Conservation (phyloP, 2,329 filamentous ascomycete genomes). For the Myriosclerotinia curreyana region DNA sequence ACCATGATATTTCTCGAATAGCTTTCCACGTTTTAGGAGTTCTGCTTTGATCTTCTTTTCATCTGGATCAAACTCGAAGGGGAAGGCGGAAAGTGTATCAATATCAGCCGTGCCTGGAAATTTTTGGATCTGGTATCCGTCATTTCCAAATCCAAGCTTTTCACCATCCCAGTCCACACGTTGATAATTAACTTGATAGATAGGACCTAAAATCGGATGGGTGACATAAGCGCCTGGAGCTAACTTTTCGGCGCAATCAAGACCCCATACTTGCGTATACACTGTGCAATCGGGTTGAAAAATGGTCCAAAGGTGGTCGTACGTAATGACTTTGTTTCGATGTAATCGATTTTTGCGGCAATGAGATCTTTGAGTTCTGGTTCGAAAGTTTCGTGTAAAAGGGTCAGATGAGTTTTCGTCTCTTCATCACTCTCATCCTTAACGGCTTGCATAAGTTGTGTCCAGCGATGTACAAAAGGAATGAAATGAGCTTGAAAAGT, state of each 20-base stretch:
- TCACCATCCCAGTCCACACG: conserved; percentile 51
- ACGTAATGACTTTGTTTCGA: conserved; percentile 54
- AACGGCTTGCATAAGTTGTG: conserved; percentile 45
- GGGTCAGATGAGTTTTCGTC: conserved; percentile 47
- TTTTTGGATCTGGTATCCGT: conserved; percentile 41
- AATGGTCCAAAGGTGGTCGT: conserved; percentile 53
- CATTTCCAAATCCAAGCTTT: conserved; percentile 44
- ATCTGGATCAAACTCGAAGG: conserved; percentile 46
- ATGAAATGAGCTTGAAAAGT: conserved; percentile 60
- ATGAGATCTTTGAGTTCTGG: conserved; percentile 52
- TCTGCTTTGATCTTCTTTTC: conserved; percentile 39
- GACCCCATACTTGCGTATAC: conserved; percentile 43
- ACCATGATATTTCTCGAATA: conserved; percentile 47
- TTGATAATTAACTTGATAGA: conserved; percentile 43
- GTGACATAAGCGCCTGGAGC: conserved; percentile 34
- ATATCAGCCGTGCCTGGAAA: conserved; percentile 49
- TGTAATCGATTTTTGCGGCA: conserved; percentile 50
- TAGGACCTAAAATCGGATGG: conserved; percentile 39
- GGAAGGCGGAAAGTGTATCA: conserved; percentile 44
- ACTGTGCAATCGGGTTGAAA: conserved; percentile 49
- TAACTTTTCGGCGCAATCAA: conserved; percentile 44
- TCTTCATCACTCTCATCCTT: conserved; percentile 44
- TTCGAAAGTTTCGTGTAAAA: conserved; percentile 49
- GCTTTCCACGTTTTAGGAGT: conserved; percentile 44
- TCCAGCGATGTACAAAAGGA: conserved; percentile 65